Base-by-base conservation (phyloP, 257 asterid species). In the Capsicum rhomboideum region DNA sequence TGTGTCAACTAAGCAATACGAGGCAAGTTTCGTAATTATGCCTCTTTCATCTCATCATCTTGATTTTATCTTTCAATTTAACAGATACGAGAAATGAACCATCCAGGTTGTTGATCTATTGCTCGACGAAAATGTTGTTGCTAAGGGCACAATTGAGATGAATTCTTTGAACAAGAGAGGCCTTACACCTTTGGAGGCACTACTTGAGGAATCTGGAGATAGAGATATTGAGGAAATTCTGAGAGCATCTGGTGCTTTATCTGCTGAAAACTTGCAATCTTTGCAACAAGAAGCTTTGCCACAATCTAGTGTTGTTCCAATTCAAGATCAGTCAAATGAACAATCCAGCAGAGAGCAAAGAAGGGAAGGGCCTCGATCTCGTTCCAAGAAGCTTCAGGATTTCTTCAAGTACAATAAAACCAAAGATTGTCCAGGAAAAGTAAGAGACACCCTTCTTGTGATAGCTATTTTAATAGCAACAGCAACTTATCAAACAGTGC, bases 401-500 rank as follows among this genome's bases (percentile, higher is more conserved):
- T 92, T 87, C 84, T 84, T 89, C 77, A 87, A 89, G 83, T 87
- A 82, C 20, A 72, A 86, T 74, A 86, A 80, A 34, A 46, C 53
- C 67, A 81, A 69, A 72, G 92, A 88, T 56, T 86, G 90, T 21
- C 93, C 94, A 8, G 75, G 85, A 23, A 84, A 85, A 82, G 94
- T 90, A 10, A 78, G 95, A 42, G 86, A 81, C 88, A 89, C 89
- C 0, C 49, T 92, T 72, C 93, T 93, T 0, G 88, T 92, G 6
- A 79, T 92, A 28, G 85, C 92, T 0, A 88, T 88, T 46, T 50
- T 93, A 9, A 91, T 92, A 5, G 90, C 86, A 17, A 89, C 94
- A 3, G 88, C 90, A 16, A 91, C 96, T 1, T 93, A 90, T 67
- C 93, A 89, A 83, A 90, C 91, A 0, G 91, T 89, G 28, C 92